Evolutionary conservation across 495 filamentous ascomycete genomes (phyloP), one percentile per base, ranked within the genome.

Genomic region (Hyphodiscus hymeniophilus): DNA sequence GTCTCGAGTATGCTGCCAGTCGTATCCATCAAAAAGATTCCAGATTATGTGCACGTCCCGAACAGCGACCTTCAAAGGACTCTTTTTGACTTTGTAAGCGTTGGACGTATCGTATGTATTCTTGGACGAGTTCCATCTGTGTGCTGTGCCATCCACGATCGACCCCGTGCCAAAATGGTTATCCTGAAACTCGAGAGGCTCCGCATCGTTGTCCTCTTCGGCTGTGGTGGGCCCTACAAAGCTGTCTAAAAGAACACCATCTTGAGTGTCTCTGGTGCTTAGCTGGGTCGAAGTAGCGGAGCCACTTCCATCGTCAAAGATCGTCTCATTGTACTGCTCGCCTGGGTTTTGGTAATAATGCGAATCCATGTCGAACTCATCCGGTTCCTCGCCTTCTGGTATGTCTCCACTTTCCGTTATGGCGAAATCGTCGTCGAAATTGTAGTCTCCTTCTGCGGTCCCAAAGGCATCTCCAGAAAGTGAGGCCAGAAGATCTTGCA

Each of bases 21-120:
- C 94, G 60, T 94, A 99, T 5, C 94, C 94, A 66, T 99, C 94
- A 61, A 89, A 95, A 1, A 99, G 69, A 61, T 99, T 95, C 94
- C 94, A 99, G 51, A 97, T 94, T 38, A 95, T 69, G 61, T 97
- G 87, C 12, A 94, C 80, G 62, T 95, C 89, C 3, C 87, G 80
- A 13, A 96, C 73, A 26, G 79, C 76, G 7, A 97, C 69, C 49
- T 80, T 79, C 18, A 97, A 69, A 12, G 92, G 91, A 52, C 82
- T 86, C 40, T 69, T 65, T 23, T 70, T 71, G n/a, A 81, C 62
- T 51, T 81, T 83, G 8, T 66, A 60, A 28, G 81, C 75, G 48
- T 84, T 80, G 7, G 71, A 66, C 10, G 77, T 68, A 23, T 83
- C 81, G 53, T 91, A 91, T 0, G 74, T 77, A 51, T 89, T 85